Conservation (phyloP, 2,329 filamentous ascomycete species). For the Leptographium galeiforme region DNA sequence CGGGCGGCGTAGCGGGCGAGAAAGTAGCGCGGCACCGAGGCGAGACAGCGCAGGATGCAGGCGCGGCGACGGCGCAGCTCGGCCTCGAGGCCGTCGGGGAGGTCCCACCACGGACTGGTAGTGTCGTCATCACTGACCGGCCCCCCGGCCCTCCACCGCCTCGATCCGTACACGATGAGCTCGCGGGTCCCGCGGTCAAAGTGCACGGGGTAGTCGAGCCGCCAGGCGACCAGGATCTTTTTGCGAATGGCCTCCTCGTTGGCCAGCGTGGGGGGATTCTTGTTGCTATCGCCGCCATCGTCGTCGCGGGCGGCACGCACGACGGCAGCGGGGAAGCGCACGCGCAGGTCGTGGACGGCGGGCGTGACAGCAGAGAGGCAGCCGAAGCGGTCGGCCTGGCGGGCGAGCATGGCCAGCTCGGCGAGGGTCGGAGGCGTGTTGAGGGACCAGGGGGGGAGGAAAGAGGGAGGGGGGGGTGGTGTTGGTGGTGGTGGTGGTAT, state of each 20-base stretch:
- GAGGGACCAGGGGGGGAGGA: conserved; percentile 10
- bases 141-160: conserved; percentile 26
- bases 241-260: conserved; percentile 54
- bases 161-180: conserved; percentile 52
- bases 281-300: too few species aligned
- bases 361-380: conserved; percentile 41
- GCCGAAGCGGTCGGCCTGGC: conserved; percentile 63
- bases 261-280: conserved; percentile 15
- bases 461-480: neutral
- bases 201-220: conserved; percentile 48
- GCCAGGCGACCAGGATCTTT: conserved; percentile 52
- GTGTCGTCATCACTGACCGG: conserved; percentile 17
- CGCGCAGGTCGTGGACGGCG: conserved; percentile 37
- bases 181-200: conserved; percentile 50
- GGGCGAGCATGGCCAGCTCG: conserved; percentile 53
- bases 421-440: conserved; percentile 37
- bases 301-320: neutral
- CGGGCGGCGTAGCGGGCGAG: conserved; percentile 53
- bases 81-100: conserved; percentile 52
- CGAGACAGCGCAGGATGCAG: conserved; percentile 53
- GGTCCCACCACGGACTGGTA: conserved; percentile 51
- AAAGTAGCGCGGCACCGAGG: conserved; percentile 57
- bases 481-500: neutral
- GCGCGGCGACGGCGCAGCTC: conserved; percentile 54
- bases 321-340: conserved; percentile 29